Evolutionary conservation across 495 filamentous ascomycete species (phyloP), one percentile per base, ranked within the genome.

Genomic region (Amorphotheca resinae): DNA sequence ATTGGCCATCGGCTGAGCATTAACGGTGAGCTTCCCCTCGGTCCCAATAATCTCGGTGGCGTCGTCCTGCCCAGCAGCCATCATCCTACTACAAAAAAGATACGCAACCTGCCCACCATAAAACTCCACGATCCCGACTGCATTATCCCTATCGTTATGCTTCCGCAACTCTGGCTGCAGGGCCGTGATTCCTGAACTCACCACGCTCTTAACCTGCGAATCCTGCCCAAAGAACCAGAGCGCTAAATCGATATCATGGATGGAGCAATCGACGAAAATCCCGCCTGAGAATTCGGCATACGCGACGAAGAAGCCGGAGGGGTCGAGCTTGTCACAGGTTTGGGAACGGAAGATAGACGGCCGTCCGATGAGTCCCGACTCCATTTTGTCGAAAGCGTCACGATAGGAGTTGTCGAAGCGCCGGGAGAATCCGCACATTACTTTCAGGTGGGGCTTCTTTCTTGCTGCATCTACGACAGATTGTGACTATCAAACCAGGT

Each of bases 21-120:
- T 80, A 17, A 80, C 66, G 0, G 64, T 60, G 9, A 80, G 35
- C 51, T 79, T 79, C 3, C 76, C 76, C 40, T 68, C 59, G 0
- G 76, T 80, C 5, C 76, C 76, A 43, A 80, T 73, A 38, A 81
- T 65, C 59, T 81, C 77, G 0, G 76, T 77, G 44, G 64, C 67
- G 48, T 81, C 77, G 47, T 77, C 67, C 58, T 80, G 77, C 1
- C 77, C 77, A 1, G 69, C 65, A 0, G 73, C 69, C 72, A 80
- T 80, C 74, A 78, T 80, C 12, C 76, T 62, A 6, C 58, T 65
- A 15, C 59, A 62, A 56, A 75, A 80, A 45, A 77, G 71, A 46
- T 78, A 77, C 4, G 74, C 76, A 28, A 81, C 68, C 50, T 68
- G 65, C 12, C 73, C 75, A 31, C 65, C 68, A 42, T 66, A 70